Conservation (phyloP, 1,284 basidiomycete genomes). For the Leccinum angustisporum region DNA sequence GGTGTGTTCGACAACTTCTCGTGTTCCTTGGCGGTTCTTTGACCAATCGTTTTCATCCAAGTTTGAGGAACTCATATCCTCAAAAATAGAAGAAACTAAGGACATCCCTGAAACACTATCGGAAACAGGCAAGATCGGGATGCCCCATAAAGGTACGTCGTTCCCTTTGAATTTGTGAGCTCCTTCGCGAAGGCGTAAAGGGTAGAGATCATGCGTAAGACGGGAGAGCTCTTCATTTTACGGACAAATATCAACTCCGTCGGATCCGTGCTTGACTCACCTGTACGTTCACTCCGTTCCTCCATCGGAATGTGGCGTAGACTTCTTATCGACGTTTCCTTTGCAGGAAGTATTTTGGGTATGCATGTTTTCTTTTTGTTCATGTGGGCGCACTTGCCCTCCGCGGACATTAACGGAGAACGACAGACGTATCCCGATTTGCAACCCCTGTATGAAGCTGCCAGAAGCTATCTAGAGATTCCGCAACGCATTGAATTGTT, state of each 20-base stretch:
- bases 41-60: conserved; percentile 37
- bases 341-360: conserved; percentile 91
- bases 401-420: conserved; percentile 16
- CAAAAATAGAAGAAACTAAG: conserved; percentile 95
- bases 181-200: conserved; percentile 17
- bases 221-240: conserved; percentile 91
- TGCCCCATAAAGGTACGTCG: conserved; percentile 68
- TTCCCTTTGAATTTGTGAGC: neutral
- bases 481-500: conserved; percentile 91
- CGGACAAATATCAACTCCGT: conserved; percentile 96
- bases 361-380: conserved; percentile 23
- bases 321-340: conserved; percentile 3
- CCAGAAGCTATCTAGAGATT: conserved; percentile 91
- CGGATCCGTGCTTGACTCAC: conserved; percentile 92
- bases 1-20: conserved; percentile 40
- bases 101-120: conserved; percentile 93
- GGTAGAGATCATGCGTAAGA: conserved; percentile 95
- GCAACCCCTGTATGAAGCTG: conserved; percentile 93
- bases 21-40: neutral
- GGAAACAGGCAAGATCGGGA: conserved; percentile 92
- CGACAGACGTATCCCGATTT: conserved; percentile 84
- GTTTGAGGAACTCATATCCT: conserved; percentile 92
- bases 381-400: neutral
- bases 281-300: conserved; percentile 51
- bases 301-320: neutral